A percentile compares a stretch with the other conserved stretches of the same genome.
Conservation (phyloP, 306 rosid species). For the Fragaria iinumae region DNA sequence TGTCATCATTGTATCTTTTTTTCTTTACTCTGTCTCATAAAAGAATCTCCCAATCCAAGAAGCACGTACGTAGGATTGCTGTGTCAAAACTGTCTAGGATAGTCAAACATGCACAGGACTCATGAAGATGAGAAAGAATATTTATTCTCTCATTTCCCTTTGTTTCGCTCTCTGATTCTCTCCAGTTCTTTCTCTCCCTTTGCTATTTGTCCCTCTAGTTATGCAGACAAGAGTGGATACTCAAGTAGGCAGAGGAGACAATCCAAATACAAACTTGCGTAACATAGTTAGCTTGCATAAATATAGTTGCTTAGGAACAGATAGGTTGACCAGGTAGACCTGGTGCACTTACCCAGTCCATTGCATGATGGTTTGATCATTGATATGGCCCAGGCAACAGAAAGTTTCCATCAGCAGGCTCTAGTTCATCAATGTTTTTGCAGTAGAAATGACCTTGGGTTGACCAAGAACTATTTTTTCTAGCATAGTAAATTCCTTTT, state of each 20-base stretch:
- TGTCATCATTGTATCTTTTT: background rate
- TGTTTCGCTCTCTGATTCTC: background rate
- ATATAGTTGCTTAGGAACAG: background rate
- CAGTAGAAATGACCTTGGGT: background rate
- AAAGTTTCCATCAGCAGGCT: background rate
- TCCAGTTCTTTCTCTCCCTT: background rate
- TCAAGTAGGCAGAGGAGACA: background rate
- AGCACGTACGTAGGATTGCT: background rate
- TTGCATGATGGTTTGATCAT: background rate
- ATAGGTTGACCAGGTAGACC: background rate
- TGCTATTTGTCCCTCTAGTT: background rate
- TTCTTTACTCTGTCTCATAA: background rate
- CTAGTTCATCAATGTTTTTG: background rate
- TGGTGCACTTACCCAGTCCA: background rate
- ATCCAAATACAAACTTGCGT: background rate
- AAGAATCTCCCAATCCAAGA: background rate
- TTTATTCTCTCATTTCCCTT: background rate
- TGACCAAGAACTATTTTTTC: background rate
- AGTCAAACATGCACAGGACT: background rate
- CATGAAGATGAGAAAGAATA: background rate
- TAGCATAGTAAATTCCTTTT: too few relatives aligned
- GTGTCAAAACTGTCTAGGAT: background rate
- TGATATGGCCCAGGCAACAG: background rate
- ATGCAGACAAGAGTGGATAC: background rate
- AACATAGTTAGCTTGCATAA: background rate